Evolutionary conservation across 495 filamentous ascomycete genomes (phyloP).

Genomic region (Tuber melanosporum): DNA sequence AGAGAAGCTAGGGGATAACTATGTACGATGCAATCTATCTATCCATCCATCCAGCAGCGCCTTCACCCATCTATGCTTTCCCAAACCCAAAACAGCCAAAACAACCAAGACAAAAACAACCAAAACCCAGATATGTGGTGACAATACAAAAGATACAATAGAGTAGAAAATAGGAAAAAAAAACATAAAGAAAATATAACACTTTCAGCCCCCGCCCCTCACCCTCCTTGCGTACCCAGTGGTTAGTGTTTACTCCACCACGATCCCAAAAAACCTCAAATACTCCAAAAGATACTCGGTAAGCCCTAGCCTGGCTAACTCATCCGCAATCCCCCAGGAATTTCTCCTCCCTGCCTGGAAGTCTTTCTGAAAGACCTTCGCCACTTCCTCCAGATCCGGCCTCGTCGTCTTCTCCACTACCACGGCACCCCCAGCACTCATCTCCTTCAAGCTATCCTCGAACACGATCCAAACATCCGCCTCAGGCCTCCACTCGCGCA

Average conservation of each 20-base stretch:
- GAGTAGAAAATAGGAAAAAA: neutral
- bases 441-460: slow-evolving; percentile 3
- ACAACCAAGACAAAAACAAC: neutral
- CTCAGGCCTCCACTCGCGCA: slow-evolving; percentile 7
- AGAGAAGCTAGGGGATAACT: neutral
- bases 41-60: neutral
- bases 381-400: slow-evolving; percentile 13
- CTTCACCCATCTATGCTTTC: neutral
- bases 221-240: neutral
- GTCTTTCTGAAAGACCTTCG: slow-evolving; percentile 8
- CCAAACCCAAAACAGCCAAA: neutral
- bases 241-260: neutral
- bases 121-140: neutral
- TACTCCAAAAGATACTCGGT: slow-evolving; percentile 21
- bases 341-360: neutral
- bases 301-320: slow-evolving; percentile 20
- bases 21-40: neutral
- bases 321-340: slow-evolving; percentile 26
- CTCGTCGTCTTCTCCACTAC: neutral
- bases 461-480: slow-evolving; percentile 7
- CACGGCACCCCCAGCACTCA: neutral
- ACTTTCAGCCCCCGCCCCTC: neutral
- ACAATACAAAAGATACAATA: neutral
- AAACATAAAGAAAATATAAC: neutral
- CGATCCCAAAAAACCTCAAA: slow-evolving; percentile 20